Percentiles rank a stretch among this genome's conserved stretches.
These are phyloP conservation scores for Zelopaecilomyces penicillatus DNA, from an alignment of 2,329 filamentous ascomycete species.

Conservation along the genomic window DNA sequence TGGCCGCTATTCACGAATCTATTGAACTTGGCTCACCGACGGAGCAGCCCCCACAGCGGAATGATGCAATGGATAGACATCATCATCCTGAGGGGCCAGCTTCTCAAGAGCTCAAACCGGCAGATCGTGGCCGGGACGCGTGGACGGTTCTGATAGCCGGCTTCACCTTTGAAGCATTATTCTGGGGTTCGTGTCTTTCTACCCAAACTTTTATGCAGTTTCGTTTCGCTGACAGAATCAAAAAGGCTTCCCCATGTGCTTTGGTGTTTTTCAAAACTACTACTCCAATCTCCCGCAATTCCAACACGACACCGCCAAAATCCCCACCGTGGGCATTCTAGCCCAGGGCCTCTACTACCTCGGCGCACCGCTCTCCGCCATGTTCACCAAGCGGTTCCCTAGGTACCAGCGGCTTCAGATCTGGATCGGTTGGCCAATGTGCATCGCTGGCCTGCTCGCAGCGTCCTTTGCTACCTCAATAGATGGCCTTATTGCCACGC, in stretches of 20 bases:
- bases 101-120: constrained; percentile 10
- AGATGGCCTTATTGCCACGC: constrained; percentile 28
- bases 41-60: too few relatives aligned
- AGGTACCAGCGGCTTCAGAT: constrained; percentile 23
- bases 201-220: background rate
- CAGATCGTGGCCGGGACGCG: constrained; percentile 16
- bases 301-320: constrained; percentile 10
- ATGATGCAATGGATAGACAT: too few relatives aligned
- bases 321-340: constrained; percentile 19
- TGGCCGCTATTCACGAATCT: too few relatives aligned
- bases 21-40: too few relatives aligned
- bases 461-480: constrained; percentile 26
- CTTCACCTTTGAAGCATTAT: constrained; percentile 16
- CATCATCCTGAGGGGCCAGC: too few relatives aligned
- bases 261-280: constrained; percentile 21
- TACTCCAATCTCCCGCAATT: constrained; percentile 19
- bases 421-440: constrained; percentile 30
- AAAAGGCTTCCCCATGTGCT: constrained; percentile 18
- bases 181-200: constrained; percentile 13
- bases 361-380: constrained; percentile 17
- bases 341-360: constrained; percentile 18
- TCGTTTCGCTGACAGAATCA: background rate
- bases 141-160: constrained; percentile 15
- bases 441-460: constrained; percentile 25
- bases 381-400: constrained; percentile 14